Evolutionary conservation across 768 basidiomycete species (phyloP).

Genomic region (Pholiota microspora): DNA sequence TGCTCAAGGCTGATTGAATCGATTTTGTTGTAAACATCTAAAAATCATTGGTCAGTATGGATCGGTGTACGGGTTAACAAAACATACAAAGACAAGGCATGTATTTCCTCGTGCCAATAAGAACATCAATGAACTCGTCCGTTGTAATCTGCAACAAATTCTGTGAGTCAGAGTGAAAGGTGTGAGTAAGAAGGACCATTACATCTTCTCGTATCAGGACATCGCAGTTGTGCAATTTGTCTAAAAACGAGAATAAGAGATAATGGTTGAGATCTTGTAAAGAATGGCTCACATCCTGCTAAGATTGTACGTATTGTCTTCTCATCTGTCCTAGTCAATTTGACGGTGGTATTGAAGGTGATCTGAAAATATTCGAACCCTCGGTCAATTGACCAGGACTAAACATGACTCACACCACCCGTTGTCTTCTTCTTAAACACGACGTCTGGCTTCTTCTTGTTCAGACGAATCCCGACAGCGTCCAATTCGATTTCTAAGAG

Average conservation of each 20-base stretch:
- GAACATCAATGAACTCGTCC: constrained; percentile 98
- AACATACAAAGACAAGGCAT: constrained; percentile 84
- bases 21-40: constrained; percentile 96
- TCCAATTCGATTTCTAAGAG: constrained; percentile 93
- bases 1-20: constrained; percentile 84
- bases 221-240: constrained; percentile 92
- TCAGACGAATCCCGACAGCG: constrained; percentile 93
- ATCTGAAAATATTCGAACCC: constrained; percentile 46
- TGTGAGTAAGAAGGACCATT: constrained; percentile 20
- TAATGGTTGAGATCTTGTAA: neutral
- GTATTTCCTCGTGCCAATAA: constrained; percentile 95
- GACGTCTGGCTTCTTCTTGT: constrained; percentile 87
- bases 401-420: constrained; percentile 67
- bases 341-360: constrained; percentile 90
- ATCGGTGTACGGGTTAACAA: neutral
- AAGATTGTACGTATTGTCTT: constrained; percentile 92
- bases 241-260: constrained; percentile 33
- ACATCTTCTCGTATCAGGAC: constrained; percentile 99
- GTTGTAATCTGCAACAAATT: constrained; percentile 68
- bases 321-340: constrained; percentile 92
- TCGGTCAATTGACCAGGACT: neutral
- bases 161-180: constrained; percentile 5
- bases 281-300: constrained; percentile 64
- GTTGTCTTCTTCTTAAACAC: constrained; percentile 93
- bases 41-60: neutral